Evolutionary conservation across 768 basidiomycete genomes (phyloP), one percentile per base, ranked within the genome.

Genomic region (Trichaptum fuscoviolaceum): DNA sequence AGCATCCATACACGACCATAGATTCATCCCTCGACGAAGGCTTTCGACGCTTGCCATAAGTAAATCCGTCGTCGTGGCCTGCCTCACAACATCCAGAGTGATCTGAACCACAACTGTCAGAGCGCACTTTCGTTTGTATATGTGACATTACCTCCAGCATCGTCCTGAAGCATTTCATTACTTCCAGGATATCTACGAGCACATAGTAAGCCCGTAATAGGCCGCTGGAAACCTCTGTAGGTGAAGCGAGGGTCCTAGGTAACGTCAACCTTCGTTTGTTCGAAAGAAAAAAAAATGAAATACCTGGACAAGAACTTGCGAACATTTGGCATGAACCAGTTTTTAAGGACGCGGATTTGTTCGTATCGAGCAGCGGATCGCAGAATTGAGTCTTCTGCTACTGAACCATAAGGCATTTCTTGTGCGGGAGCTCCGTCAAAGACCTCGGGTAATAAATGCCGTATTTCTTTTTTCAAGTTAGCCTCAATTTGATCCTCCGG

Each of bases 1-100:
- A 12, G 77, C 82, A 70, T 90, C 82, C 87, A 93, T 91, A 67
- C 89, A 91, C 15, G 85, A 84, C 92, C 91, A 94, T 62, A 93
- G 87, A 24, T 85, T 83, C 12, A 84, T 82, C 70, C 89, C 88
- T 7, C 89, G 85, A 67, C 86, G 83, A n/a, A 94, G 80, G 5
- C 86, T 87, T 68, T 90, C 87, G n/a, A 92, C 82, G 0, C 91
- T 83, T 0, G 85, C 83, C 3, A 81, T 79, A 27, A 92, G 79
- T 7, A 87, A 76, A 24, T 88, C 84, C 0, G 78, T 74, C 35
- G 84, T 80, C 5, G 78, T 78, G 1, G 84, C 80, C 68, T 84
- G 80, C 62, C 84, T 82, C 64, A 94, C 75, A 35, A 87, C 75
- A 30, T 69, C 72, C 26, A 81, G 64, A 30, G 73, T 77, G 57